Evolutionary conservation across 106 monocot species (phyloP).

Genomic region (Posidonia australis): DNA sequence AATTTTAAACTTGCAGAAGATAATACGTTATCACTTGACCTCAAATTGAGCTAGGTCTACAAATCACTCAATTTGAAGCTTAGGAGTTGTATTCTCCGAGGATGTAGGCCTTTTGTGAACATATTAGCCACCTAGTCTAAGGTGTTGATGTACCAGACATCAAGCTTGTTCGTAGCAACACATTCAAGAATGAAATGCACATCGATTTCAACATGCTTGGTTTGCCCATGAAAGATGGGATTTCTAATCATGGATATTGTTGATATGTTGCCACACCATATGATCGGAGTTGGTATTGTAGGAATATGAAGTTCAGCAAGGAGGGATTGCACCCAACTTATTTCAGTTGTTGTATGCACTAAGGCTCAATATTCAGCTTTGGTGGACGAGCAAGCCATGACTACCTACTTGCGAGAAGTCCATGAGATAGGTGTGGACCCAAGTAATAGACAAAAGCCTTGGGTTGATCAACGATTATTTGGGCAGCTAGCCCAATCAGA

Average conservation of each 20-base stretch:
- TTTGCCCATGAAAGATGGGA: too few relatives aligned
- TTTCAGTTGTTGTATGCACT: neutral
- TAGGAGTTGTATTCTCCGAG: neutral
- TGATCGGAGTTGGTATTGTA: neutral
- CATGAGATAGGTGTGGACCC: neutral
- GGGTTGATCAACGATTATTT: neutral
- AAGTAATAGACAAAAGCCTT: constrained; percentile 2
- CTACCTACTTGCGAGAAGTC: neutral
- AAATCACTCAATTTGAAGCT: neutral
- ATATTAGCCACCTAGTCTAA: neutral
- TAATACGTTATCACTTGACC: neutral
- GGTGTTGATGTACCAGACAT: neutral
- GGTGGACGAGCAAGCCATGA: neutral
- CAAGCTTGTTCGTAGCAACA: neutral
- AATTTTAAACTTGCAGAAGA: neutral
- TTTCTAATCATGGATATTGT: neutral
- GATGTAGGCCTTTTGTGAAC: neutral
- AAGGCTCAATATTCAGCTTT: neutral
- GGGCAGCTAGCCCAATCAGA: too few relatives aligned
- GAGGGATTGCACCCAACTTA: neutral
- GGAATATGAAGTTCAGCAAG: neutral
- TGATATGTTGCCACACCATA: neutral
- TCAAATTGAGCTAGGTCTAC: neutral
- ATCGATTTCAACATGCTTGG: too few relatives aligned
- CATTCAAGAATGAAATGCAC: neutral